A percentile compares a stretch with the other conserved stretches of the same genome.
phyloP scores from a whole-genome alignment of 352 stramenopile genomes.

The Globisporangium megalacanthum region DNA sequence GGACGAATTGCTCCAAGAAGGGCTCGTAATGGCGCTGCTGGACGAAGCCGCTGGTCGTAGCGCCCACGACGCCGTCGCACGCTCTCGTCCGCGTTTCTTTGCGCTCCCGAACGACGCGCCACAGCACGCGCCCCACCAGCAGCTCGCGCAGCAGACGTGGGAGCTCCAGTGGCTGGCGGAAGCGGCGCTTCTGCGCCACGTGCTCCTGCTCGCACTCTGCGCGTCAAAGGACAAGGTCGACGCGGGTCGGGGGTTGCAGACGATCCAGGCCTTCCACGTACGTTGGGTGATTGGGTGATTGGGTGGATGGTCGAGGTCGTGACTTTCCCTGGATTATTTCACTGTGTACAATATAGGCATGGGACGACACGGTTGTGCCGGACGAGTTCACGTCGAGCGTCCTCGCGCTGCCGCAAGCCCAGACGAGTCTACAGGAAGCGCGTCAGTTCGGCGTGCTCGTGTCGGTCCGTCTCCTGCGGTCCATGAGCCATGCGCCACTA shows the following conservation, averaged over 20 bases:
- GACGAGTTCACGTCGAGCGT: conserved; percentile 24
- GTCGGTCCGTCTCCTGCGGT: conserved; percentile 28
- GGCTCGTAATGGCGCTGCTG: conserved; percentile 45
- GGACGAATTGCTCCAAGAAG: conserved; percentile 45
- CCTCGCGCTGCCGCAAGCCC: conserved; percentile 13
- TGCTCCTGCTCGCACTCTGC: conserved; percentile 46
- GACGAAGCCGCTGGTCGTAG: conserved; percentile 52
- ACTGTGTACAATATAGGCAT: conserved; percentile 11
- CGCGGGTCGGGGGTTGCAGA: conserved; percentile 23
- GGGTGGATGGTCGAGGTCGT: too few species aligned
- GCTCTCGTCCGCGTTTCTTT: conserved; percentile 29
- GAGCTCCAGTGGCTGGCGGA: conserved; percentile 58
- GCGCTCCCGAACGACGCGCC: conserved; percentile 15
- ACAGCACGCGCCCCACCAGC: conserved; percentile 10
- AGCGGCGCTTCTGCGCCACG: conserved; percentile 47
- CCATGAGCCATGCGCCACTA: conserved; percentile 13
- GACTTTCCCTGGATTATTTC: too few species aligned
- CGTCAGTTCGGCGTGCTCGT: conserved; percentile 34
- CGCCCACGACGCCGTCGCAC: conserved; percentile 11
- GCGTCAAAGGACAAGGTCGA: conserved; percentile 32
- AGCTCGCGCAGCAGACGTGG: conserved; percentile 34
- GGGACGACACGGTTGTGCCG: conserved; percentile 26
- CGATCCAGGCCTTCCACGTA: conserved; percentile 30
- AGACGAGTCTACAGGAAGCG: conserved; percentile 14
- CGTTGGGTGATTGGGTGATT: conserved; percentile 10